Evolutionary conservation across 495 filamentous ascomycete species (phyloP).

Genomic region (Trichoderma erinaceum): DNA sequence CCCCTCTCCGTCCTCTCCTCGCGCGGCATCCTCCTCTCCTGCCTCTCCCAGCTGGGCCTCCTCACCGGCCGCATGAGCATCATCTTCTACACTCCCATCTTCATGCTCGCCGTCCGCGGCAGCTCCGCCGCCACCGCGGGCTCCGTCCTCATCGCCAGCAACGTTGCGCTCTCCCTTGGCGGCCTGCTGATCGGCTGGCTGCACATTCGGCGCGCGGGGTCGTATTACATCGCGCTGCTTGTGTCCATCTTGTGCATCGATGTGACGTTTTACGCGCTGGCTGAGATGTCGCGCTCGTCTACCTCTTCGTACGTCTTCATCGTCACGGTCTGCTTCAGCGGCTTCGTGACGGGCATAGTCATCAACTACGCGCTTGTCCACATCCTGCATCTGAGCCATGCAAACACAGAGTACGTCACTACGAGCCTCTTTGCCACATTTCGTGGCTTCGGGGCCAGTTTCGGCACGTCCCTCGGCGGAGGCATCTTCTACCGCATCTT

Average conservation of each 20-base stretch:
- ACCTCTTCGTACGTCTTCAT: slow-evolving; percentile 46
- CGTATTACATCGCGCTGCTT: slow-evolving; percentile 57
- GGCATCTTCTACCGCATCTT: slow-evolving; percentile 63
- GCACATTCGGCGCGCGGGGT: slow-evolving; percentile 60
- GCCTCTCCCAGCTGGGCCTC: slow-evolving; percentile 59
- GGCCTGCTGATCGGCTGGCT: slow-evolving; percentile 62
- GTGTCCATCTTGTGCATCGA: slow-evolving; percentile 50
- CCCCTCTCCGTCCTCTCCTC: slow-evolving; percentile 57
- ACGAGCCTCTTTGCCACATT: slow-evolving; percentile 66
- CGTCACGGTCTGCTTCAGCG: slow-evolving; percentile 54
- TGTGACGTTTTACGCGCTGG: slow-evolving; percentile 43
- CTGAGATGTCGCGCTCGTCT: slow-evolving; percentile 43
- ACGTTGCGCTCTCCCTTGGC: slow-evolving; percentile 64
- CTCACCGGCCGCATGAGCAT: slow-evolving; percentile 73
- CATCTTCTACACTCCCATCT: slow-evolving; percentile 72
- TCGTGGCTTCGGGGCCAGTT: slow-evolving; percentile 66
- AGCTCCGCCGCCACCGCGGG: slow-evolving; percentile 62
- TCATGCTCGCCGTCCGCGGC: slow-evolving; percentile 61
- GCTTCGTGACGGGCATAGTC: slow-evolving; percentile 60
- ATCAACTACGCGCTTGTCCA: slow-evolving; percentile 76
- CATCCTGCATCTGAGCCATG: slow-evolving; percentile 58
- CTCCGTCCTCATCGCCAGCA: slow-evolving; percentile 67
- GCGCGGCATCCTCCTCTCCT: slow-evolving; percentile 60
- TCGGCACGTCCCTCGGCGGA: slow-evolving; percentile 70
- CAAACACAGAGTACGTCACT: slow-evolving; percentile 60